These are phyloP conservation scores for Porphyra umbilicalis DNA, from an alignment of 31 red algal species.

Conservation along the genomic window DNA sequence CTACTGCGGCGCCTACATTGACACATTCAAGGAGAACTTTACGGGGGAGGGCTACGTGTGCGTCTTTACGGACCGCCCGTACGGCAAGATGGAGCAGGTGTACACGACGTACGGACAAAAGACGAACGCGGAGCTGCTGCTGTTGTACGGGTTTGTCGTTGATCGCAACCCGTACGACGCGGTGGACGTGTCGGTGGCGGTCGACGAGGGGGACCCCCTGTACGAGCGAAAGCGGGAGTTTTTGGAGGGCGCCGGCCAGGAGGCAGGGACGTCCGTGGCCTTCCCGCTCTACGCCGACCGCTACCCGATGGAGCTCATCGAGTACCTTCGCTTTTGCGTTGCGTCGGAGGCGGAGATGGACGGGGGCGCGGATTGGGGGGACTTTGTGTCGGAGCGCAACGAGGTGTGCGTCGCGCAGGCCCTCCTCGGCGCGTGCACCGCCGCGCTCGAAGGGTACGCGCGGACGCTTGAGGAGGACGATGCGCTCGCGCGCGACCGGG, in stretches of 20 bases:
- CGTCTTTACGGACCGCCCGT: constrained; percentile 74
- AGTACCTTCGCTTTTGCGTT: constrained; percentile 74
- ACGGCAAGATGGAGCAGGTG: constrained; percentile 81
- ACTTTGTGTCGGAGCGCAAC: constrained; percentile 54
- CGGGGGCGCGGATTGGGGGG: constrained; percentile 37
- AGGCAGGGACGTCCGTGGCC: constrained; percentile 4
- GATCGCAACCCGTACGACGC: constrained; percentile 95
- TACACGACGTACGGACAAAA: constrained; percentile 92
- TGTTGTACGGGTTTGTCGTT: constrained; percentile 88
- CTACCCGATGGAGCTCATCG: constrained; percentile 86
- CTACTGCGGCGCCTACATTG: constrained; percentile 83
- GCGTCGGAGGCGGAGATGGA: constrained; percentile 40
- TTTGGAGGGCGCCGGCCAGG: constrained; percentile 38
- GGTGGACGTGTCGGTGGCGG: constrained; percentile 66
- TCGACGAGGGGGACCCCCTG: constrained; percentile 40
- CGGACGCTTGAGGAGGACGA: constrained; percentile 79
- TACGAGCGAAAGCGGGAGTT: constrained; percentile 44
- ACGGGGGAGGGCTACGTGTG: constrained; percentile 28
- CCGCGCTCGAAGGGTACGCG: constrained; percentile 47
- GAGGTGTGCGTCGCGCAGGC: constrained; percentile 45
- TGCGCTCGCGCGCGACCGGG: constrained; percentile 35
- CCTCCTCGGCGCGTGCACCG: constrained; percentile 48
- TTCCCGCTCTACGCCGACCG: constrained; percentile 89
- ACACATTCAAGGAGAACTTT: constrained; percentile 24
- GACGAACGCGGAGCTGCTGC: constrained; percentile 80